Evolutionary conservation across 179 eudicot species (phyloP).

Genomic region (Beta lomatogona): DNA sequence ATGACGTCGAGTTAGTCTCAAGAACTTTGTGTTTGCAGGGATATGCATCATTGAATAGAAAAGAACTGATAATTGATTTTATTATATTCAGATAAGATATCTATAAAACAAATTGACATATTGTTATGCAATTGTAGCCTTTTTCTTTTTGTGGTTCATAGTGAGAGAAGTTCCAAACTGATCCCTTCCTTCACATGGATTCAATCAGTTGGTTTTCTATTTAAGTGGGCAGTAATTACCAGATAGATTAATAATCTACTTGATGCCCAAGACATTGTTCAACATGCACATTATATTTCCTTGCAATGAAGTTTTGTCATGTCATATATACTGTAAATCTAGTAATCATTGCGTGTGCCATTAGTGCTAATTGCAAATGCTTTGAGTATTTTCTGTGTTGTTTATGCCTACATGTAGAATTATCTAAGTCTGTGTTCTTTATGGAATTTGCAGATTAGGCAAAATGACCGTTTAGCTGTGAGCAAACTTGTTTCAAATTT

Average conservation of each 20-base stretch:
- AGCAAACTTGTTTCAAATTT: conserved; percentile 92
- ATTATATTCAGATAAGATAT: not conserved
- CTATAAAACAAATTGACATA: not conserved
- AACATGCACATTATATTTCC: not conserved
- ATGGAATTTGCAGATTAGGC: conserved; percentile 64
- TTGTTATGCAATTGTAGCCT: not conserved
- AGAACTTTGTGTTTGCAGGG: not conserved
- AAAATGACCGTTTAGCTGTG: conserved; percentile 94
- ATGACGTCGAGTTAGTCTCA: not conserved
- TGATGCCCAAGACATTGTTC: not conserved
- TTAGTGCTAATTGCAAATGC: not conserved
- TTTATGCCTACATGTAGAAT: not conserved
- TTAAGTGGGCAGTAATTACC: not conserved
- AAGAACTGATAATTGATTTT: not conserved
- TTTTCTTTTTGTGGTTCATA: not conserved
- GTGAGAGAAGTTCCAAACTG: not conserved
- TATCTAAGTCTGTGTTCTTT: conserved; percentile 1
- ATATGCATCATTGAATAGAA: not conserved
- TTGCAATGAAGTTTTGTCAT: not conserved
- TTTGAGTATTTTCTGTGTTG: not conserved
- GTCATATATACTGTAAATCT: not conserved
- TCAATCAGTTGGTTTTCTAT: not conserved
- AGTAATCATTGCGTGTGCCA: not conserved
- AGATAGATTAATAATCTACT: not conserved
- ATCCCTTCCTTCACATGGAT: not conserved